Evolutionary conservation across 2,329 filamentous ascomycete species (phyloP), one percentile per base, ranked within the genome.

Genomic region (Diaporthe amygdali): DNA sequence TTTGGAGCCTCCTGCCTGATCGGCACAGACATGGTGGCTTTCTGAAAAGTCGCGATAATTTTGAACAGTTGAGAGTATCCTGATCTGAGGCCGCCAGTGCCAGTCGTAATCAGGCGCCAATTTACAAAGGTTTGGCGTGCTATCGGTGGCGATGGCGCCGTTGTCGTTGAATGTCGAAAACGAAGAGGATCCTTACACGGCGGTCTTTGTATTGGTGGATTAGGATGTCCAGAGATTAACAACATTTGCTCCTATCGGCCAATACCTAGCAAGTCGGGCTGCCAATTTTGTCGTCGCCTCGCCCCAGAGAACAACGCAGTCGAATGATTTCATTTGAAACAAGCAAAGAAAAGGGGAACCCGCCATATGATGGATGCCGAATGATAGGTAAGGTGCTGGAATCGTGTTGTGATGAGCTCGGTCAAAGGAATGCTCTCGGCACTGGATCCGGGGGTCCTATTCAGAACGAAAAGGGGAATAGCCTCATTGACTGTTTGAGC

Each of bases 391-490:
- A 22, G 20, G 1, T 30, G 39, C 7, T 10, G 22, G 15, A 47
- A 20, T 20, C 30, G n/a, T 3, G 25, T n/a, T 30, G 25, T 52
- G 17, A 25, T 47, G 12, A 7, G 6, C 8, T 17, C 3, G 10
- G 5, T 47, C 22, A 59, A 49, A n/a, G 27, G 47, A 39, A 27
- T 22, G 7, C 10, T 32, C 41, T 49, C 9, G 41, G 17, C 17
- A 51, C 64, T 67, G 44, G 34, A 66, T 66, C 49, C 55, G 61
- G 68, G 44, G 10, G 0, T 37, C 25, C 51, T 73, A 73, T 73
- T 73, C 63, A 73, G 46, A 27, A 46, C 69, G 66, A 27, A 73
- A 73, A 68, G 25, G 55, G 71, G 71, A 47, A 71, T 72, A 68
- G 71, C 55, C 10, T 71, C 63, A 39, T 37, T 30, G 25, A 22